Conservation (phyloP, 2,329 filamentous ascomycete genomes). For the Fusarium protoensiforme region DNA sequence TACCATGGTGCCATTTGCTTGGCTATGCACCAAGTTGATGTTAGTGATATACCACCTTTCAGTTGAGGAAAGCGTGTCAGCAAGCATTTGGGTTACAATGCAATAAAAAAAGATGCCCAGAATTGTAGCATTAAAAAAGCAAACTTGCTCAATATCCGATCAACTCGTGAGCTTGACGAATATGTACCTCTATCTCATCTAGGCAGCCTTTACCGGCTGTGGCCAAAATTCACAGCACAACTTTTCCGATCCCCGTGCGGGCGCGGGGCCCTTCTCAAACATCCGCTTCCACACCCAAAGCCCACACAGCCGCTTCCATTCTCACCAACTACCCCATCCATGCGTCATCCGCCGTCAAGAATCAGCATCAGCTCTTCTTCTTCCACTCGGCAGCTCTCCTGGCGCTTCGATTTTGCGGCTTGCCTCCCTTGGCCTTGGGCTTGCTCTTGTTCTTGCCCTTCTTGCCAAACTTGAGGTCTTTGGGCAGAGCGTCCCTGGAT, state of each 20-base stretch:
- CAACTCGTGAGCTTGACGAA: conserved; percentile 1
- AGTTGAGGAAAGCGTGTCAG: background rate
- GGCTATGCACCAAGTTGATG: background rate
- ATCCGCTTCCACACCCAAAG: conserved; percentile 4
- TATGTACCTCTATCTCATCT: conserved; percentile 26
- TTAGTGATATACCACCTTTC: background rate
- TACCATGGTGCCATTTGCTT: background rate
- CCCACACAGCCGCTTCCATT: conserved; percentile 14
- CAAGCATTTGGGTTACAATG: background rate
- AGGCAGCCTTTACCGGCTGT: conserved; percentile 15
- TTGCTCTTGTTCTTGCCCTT: conserved; percentile 60
- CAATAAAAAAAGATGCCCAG: background rate
- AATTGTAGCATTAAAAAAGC: background rate
- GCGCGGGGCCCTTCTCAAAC: conserved; percentile 20
- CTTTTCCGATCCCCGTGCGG: conserved; percentile 23
- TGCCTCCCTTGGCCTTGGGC: conserved; percentile 58
- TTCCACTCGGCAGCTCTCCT: conserved; percentile 58
- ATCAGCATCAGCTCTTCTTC: conserved; percentile 48
- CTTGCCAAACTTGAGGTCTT: conserved; percentile 69
- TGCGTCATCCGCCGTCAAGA: conserved; percentile 1
- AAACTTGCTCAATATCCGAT: conserved; percentile 4
- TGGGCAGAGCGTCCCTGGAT: conserved; percentile 71
- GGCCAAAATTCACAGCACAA: conserved; percentile 32
- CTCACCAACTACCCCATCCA: background rate
- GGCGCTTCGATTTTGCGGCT: conserved; percentile 52